Percentiles rank a stretch among this genome's conserved stretches.
phyloP scores from a whole-genome alignment of 139 green algal species.

The Astrephomene gubernaculifera region DNA sequence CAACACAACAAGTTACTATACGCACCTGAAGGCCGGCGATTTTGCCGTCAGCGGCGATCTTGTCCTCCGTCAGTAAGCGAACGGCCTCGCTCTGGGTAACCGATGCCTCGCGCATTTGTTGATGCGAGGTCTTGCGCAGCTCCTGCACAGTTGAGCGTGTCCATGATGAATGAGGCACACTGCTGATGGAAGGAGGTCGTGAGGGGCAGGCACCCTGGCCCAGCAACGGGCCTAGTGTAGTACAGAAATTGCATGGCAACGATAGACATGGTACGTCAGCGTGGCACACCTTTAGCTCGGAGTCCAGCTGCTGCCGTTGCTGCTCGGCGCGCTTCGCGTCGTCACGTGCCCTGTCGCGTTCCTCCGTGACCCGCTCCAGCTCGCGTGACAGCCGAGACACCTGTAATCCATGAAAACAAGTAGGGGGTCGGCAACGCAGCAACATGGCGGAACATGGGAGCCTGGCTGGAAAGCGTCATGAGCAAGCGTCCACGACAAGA shows the following conservation, averaged over 20 bases:
- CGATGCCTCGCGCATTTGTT: slow-evolving; percentile 69
- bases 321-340: slow-evolving; percentile 65
- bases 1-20: too few relatives aligned
- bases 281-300: slow-evolving; percentile 65
- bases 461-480: too few relatives aligned
- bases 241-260: too few relatives aligned
- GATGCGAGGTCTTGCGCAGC: slow-evolving; percentile 61
- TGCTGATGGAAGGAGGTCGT: too few relatives aligned
- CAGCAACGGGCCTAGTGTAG: too few relatives aligned
- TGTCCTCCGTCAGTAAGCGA: slow-evolving; percentile 64
- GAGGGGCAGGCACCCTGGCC: too few relatives aligned
- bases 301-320: slow-evolving; percentile 62
- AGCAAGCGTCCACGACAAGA: too few relatives aligned
- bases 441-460: too few relatives aligned
- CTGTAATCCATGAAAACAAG: too few relatives aligned
- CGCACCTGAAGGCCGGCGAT: slow-evolving; percentile 53
- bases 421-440: too few relatives aligned
- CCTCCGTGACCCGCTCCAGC: slow-evolving; percentile 75
- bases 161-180: too few relatives aligned
- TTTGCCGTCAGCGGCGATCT: slow-evolving; percentile 46
- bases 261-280: not conserved
- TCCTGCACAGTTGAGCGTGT: too few relatives aligned
- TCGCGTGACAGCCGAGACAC: slow-evolving; percentile 68
- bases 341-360: slow-evolving; percentile 76
- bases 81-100: slow-evolving; percentile 69